Evolutionary conservation across 2,329 filamentous ascomycete genomes (phyloP).

Genomic region (Fusarium algeriense): DNA sequence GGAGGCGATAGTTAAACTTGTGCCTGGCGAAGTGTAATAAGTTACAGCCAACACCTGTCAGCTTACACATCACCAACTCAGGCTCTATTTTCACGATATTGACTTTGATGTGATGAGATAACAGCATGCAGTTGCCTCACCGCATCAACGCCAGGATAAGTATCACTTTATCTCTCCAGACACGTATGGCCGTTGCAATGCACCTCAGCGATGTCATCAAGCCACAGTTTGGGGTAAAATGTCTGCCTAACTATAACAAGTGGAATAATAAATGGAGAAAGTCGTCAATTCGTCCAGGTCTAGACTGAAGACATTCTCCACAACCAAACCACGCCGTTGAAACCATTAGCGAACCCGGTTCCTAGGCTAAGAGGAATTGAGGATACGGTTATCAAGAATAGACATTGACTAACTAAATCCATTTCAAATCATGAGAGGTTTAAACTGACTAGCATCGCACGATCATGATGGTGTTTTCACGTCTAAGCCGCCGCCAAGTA

Average conservation of each 20-base stretch:
- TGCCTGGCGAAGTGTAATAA: conserved; percentile 29
- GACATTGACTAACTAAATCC: conserved; percentile 11
- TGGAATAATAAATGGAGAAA: conserved; percentile 23
- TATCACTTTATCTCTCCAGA: background rate
- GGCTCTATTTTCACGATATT: background rate
- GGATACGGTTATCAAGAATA: conserved; percentile 17
- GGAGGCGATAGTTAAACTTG: conserved; percentile 8
- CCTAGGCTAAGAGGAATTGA: conserved; percentile 9
- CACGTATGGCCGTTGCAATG: background rate
- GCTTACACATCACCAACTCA: background rate
- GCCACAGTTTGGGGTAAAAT: conserved; percentile 22
- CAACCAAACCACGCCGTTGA: conserved; percentile 23
- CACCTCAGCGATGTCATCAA: conserved; percentile 13
- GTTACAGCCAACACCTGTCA: conserved; percentile 24
- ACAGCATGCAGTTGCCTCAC: background rate
- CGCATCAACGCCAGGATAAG: background rate
- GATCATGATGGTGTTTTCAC: conserved; percentile 8
- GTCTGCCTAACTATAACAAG: conserved; percentile 22
- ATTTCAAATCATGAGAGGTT: conserved; percentile 15
- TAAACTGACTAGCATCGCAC: conserved; percentile 5
- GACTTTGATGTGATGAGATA: background rate
- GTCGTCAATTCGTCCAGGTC: conserved; percentile 7
- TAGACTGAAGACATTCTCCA: conserved; percentile 10
- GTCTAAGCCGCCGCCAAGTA: conserved; percentile 4
- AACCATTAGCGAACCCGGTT: conserved; percentile 2